A percentile compares a stretch with the other conserved stretches of the same genome.
These are phyloP conservation scores for Pulveroboletus sp. DNA, from an alignment of 1,284 basidiomycete genomes.

Conservation along the genomic window DNA sequence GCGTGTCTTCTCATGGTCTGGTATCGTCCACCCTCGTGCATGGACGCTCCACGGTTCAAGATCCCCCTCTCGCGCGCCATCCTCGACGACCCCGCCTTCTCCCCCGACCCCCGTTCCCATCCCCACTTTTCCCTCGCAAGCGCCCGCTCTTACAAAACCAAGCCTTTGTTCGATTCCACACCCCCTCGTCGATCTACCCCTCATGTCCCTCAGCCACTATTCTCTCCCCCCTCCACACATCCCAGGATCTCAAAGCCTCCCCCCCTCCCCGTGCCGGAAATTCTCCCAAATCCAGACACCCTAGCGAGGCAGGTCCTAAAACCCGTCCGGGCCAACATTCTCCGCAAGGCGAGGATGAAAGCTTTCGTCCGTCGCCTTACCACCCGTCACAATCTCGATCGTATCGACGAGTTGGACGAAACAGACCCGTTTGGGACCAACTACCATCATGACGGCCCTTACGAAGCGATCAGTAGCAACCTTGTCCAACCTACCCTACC, in stretches of 20 bases:
- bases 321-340: not conserved
- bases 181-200: not conserved
- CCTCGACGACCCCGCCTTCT: slow-evolving; percentile 57
- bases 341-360: slow-evolving; percentile 27
- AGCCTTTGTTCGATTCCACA: slow-evolving; percentile 14
- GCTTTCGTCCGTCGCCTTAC: slow-evolving; percentile 33
- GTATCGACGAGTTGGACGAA: slow-evolving; percentile 75
- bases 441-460: slow-evolving; percentile 68
- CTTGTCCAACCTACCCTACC: slow-evolving; percentile 11
- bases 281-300: not conserved
- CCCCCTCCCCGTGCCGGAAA: slow-evolving; percentile 3
- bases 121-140: slow-evolving; percentile 40
- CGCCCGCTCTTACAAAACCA: slow-evolving; percentile 18
- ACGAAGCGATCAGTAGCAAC: slow-evolving; percentile 51
- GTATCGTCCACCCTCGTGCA: no score
- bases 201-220: not conserved
- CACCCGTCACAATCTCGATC: slow-evolving; percentile 53
- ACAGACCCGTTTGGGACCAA: slow-evolving; percentile 61
- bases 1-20: slow-evolving; percentile 14
- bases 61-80: slow-evolving; percentile 22
- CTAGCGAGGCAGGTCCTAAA: not conserved
- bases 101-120: slow-evolving; percentile 50
- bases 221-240: not conserved
- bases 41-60: slow-evolving; percentile 16
- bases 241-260: not conserved